Evolutionary conservation across 345 rosid species (phyloP).

Genomic region (Zanthoxylum bungeanum): DNA sequence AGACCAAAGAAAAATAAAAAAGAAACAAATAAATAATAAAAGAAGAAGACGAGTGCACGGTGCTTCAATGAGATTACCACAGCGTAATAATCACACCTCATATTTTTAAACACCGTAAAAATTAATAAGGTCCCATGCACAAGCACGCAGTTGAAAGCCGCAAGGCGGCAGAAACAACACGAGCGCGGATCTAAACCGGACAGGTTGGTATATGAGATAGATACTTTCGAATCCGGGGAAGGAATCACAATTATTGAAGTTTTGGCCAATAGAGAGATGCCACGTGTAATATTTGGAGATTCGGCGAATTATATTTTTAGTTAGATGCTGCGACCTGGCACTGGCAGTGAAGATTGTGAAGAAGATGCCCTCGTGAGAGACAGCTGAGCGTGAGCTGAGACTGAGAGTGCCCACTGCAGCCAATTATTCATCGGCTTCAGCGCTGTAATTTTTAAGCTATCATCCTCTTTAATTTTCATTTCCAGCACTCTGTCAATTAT

Average conservation of each 20-base stretch:
- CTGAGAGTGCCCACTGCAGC: no score
- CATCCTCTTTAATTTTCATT: neutral
- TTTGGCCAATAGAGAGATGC: neutral
- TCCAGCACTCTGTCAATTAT: no score
- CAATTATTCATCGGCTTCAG: neutral
- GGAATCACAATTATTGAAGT: neutral
- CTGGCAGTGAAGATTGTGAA: no score
- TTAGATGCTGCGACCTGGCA: slow-evolving; percentile 15
- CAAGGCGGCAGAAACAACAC: neutral
- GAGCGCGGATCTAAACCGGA: neutral
- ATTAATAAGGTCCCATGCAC: neutral
- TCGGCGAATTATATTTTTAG: neutral
- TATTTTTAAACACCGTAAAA: neutral
- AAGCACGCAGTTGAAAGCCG: neutral
- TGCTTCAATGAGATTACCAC: neutral
- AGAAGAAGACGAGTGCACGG: neutral
- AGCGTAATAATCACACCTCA: neutral
- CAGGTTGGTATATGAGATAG: neutral
- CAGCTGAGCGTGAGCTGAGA: neutral
- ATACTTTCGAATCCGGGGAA: neutral
- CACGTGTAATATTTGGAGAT: neutral
- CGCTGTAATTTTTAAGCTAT: neutral
- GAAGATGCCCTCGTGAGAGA: neutral
- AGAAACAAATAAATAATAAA: neutral
- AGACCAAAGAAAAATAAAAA: neutral